phyloP scores from a whole-genome alignment of 768 basidiomycete genomes.

The Dentipellis sp. region DNA sequence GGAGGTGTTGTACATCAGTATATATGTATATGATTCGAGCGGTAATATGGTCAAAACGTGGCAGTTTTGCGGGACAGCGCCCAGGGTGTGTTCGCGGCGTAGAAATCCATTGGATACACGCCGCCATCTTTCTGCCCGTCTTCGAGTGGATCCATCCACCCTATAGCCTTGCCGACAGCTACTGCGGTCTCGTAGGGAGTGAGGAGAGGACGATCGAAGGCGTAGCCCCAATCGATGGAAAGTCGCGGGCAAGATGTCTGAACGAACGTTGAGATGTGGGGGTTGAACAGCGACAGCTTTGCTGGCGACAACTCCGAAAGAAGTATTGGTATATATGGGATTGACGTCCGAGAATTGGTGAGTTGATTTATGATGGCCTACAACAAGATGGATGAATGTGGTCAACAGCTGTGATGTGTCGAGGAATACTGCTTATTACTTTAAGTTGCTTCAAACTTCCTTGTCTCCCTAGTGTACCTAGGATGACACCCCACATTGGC shows the following conservation, averaged over 20 bases:
- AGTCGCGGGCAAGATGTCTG: slow-evolving; percentile 96
- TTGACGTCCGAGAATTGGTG: slow-evolving; percentile 36
- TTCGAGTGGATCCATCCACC: slow-evolving; percentile 49
- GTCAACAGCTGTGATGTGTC: neutral
- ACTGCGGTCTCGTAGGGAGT: slow-evolving; percentile 93
- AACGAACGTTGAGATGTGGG: slow-evolving; percentile 80
- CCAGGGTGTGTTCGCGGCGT: slow-evolving; percentile 74
- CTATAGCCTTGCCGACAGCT: slow-evolving; percentile 56
- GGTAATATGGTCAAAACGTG: slow-evolving; percentile 3
- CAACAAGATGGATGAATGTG: neutral
- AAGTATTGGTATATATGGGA: slow-evolving; percentile 84
- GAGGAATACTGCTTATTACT: slow-evolving; percentile 20
- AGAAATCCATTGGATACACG: slow-evolving; percentile 96
- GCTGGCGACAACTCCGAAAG: slow-evolving; percentile 96
- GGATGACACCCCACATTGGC: slow-evolving; percentile 78
- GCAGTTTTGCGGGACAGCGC: slow-evolving; percentile 46
- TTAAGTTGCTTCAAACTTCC: slow-evolving; percentile 86
- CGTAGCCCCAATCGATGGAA: slow-evolving; percentile 98
- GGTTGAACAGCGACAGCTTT: slow-evolving; percentile 77
- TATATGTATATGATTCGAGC: no score
- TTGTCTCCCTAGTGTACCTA: slow-evolving; percentile 92
- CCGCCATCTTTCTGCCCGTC: slow-evolving; percentile 18
- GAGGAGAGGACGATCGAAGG: slow-evolving; percentile 80
- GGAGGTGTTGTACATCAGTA: neutral
- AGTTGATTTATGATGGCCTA: slow-evolving; percentile 74